phyloP scores from a whole-genome alignment of 2,329 filamentous ascomycete genomes.

The Botrytis medusae region DNA sequence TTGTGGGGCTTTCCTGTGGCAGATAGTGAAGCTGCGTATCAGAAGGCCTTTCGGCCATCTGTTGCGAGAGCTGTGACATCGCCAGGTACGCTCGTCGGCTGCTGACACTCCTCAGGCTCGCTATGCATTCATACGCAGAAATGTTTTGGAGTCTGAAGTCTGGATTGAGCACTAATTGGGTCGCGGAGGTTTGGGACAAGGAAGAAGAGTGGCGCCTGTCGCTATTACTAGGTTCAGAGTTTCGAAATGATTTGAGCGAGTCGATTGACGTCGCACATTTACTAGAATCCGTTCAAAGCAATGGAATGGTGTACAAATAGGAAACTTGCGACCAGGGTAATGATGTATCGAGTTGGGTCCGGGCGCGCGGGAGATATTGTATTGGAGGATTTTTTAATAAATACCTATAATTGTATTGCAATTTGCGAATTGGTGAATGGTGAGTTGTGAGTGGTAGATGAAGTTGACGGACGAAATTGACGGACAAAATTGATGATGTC shows the following conservation, averaged over 20 bases:
- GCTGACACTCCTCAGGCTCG: constrained; percentile 34
- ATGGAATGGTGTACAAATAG: constrained; percentile 21
- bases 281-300: constrained; percentile 30
- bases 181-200: constrained; percentile 21
- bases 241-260: constrained; percentile 35
- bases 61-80: constrained; percentile 33
- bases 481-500: background rate
- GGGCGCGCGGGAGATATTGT: constrained; percentile 11
- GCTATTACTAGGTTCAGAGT: constrained; percentile 31
- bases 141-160: constrained; percentile 24
- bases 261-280: constrained; percentile 39
- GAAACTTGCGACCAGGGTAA: constrained; percentile 18
- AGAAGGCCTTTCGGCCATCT: constrained; percentile 34
- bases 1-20: constrained; percentile 36
- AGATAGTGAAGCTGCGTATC: constrained; percentile 32
- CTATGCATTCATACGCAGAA: constrained; percentile 24
- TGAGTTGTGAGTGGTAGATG: background rate
- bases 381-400: background rate
- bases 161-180: constrained; percentile 27
- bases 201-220: constrained; percentile 28
- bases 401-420: background rate
- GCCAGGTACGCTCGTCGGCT: constrained; percentile 20
- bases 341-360: constrained; percentile 21
- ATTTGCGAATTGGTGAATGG: background rate
- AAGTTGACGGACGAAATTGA: background rate